phyloP scores from a whole-genome alignment of 2,329 filamentous ascomycete species.

The Trichoderma pleuroti region DNA sequence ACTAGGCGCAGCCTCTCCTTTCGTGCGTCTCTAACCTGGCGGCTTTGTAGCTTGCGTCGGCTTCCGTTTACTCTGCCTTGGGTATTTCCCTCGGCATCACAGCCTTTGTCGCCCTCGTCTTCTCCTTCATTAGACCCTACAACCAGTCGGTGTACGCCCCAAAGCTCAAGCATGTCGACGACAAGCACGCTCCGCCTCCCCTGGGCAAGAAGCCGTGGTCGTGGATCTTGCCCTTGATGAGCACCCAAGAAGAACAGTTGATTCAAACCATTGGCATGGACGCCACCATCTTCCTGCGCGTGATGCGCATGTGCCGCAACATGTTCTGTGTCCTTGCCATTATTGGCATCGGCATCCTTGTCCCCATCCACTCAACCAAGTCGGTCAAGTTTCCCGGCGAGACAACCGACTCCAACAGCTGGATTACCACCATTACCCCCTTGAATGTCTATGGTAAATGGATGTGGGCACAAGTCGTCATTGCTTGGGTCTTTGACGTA shows the following conservation, averaged over 20 bases:
- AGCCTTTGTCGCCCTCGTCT: conserved; percentile 68
- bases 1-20: background rate
- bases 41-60: conserved; percentile 28
- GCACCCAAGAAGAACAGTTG: conserved; percentile 71
- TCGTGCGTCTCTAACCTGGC: background rate
- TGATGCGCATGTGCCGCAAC: conserved; percentile 86
- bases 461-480: conserved; percentile 58
- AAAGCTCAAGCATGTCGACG: conserved; percentile 86
- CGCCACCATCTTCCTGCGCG: conserved; percentile 84
- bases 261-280: conserved; percentile 86
- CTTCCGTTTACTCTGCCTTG: conserved; percentile 72
- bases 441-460: conserved; percentile 48
- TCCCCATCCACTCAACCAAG: conserved; percentile 70
- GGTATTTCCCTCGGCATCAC: conserved; percentile 77
- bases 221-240: conserved; percentile 77
- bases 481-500: conserved; percentile 66
- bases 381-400: conserved; percentile 26
- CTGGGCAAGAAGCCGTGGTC: conserved; percentile 84
- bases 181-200: conserved; percentile 81
- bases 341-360: conserved; percentile 70
- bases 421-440: conserved; percentile 60
- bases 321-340: conserved; percentile 74
- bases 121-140: conserved; percentile 86
- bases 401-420: conserved; percentile 28
- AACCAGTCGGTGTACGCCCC: conserved; percentile 93